phyloP scores from a whole-genome alignment of 331 rosid species.

The Rhamnella rubrinervis region DNA sequence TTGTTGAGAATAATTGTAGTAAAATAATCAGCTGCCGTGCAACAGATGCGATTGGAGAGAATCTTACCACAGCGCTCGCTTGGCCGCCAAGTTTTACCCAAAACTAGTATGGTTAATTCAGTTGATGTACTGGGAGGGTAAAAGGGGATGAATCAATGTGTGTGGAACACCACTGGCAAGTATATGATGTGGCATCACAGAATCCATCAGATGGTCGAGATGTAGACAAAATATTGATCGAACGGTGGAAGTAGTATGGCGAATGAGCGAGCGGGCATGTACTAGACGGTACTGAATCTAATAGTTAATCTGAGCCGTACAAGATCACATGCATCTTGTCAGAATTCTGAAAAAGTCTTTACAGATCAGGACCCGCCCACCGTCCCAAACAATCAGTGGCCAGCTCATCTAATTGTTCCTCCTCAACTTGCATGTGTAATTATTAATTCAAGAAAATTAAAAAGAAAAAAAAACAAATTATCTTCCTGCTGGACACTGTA shows the following conservation, averaged over 20 bases:
- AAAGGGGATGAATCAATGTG: too few relatives aligned
- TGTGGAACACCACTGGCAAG: too few relatives aligned
- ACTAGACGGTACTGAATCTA: slow-evolving; percentile 3
- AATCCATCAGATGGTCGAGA: background rate
- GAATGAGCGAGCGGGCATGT: background rate
- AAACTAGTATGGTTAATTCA: too few relatives aligned
- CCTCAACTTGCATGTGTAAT: background rate
- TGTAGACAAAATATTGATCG: background rate
- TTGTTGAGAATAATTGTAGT: too few relatives aligned
- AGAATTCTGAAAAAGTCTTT: slow-evolving; percentile 5
- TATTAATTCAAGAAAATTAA: background rate
- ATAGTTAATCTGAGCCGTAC: slow-evolving; percentile 9
- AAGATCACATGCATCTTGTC: slow-evolving; percentile 22
- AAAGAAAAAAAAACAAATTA: background rate
- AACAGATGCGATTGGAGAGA: too few relatives aligned
- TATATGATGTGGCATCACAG: background rate
- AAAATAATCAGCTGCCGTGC: too few relatives aligned
- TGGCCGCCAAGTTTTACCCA: too few relatives aligned
- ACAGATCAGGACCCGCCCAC: slow-evolving; percentile 15
- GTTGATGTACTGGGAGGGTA: too few relatives aligned
- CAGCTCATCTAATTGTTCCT: slow-evolving; percentile 2
- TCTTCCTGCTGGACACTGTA: background rate
- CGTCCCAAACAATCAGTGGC: background rate
- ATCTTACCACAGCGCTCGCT: too few relatives aligned
- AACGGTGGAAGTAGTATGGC: background rate